A percentile compares a stretch with the other conserved stretches of the same genome.
Evolutionary conservation across 129 eudicot species (phyloP).

Genomic region (Helianthus tuberosus): DNA sequence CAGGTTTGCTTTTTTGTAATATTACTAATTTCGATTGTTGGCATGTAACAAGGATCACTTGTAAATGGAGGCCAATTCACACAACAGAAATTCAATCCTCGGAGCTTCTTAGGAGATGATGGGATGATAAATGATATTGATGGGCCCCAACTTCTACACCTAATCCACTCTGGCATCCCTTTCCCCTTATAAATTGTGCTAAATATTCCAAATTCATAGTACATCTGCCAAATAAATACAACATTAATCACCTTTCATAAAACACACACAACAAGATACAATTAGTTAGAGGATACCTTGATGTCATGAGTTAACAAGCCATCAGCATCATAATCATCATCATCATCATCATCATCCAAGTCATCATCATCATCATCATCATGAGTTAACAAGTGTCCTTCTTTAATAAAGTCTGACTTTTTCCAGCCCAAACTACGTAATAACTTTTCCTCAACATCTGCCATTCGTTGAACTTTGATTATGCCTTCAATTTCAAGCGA

Average conservation of each 20-base stretch:
- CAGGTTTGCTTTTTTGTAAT: slow-evolving; percentile 15
- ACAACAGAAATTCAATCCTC: slow-evolving; percentile 12
- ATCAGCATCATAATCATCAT: too few relatives aligned
- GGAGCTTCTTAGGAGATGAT: slow-evolving; percentile 11
- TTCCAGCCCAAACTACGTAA: slow-evolving; percentile 27
- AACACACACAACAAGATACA: too few relatives aligned
- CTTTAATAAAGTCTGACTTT: neutral
- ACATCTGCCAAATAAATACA: neutral
- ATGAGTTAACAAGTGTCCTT: neutral
- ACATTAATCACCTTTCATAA: neutral
- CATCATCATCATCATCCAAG: too few relatives aligned
- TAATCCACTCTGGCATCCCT: slow-evolving; percentile 1
- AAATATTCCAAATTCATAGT: slow-evolving; percentile 12
- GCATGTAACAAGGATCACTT: neutral
- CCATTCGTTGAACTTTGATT: neutral
- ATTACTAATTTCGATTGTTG: neutral
- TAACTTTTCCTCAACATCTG: slow-evolving; percentile 7
- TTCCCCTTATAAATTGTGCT: neutral
- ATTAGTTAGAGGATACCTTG: slow-evolving; percentile 4
- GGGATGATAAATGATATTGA: slow-evolving; percentile 17
- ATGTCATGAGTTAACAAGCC: neutral
- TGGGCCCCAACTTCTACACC: neutral
- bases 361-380: too few relatives aligned
- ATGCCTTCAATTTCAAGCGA: neutral
- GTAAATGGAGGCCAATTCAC: too few relatives aligned